Percentiles rank a stretch among this genome's conserved stretches.
These are phyloP conservation scores for Sporormia fimetaria DNA, from an alignment of 495 filamentous ascomycete species.

Conservation along the genomic window DNA sequence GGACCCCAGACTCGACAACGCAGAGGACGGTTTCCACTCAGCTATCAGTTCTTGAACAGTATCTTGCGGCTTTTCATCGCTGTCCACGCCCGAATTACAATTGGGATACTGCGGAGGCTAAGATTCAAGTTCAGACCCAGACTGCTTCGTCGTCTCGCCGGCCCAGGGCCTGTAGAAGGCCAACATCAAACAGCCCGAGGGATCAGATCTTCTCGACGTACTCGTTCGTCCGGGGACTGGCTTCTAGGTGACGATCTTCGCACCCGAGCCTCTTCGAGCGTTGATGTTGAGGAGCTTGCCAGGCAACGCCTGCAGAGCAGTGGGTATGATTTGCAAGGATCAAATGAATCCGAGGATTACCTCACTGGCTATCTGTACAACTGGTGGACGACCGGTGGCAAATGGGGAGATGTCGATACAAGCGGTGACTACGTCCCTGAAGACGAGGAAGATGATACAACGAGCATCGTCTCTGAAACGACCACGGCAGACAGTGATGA, in stretches of 20 bases:
- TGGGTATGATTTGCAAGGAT: constrained; percentile 16
- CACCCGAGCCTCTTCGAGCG: background rate
- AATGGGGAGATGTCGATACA: constrained; percentile 68
- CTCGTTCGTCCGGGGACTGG: constrained; percentile 12
- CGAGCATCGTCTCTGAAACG: constrained; percentile 61
- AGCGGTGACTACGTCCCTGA: constrained; percentile 55
- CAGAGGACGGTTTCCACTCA: constrained; percentile 60
- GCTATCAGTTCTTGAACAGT: constrained; percentile 58
- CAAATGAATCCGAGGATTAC: constrained; percentile 44
- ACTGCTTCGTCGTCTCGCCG: constrained; percentile 47
- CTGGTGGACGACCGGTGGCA: constrained; percentile 70
- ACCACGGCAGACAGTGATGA: constrained; percentile 38
- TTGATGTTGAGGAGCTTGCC: constrained; percentile 64
- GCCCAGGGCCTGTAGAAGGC: constrained; percentile 27
- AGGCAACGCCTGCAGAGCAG: constrained; percentile 38
- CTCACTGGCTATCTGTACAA: constrained; percentile 62
- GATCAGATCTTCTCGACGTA: too few species aligned
- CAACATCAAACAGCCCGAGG: too few species aligned
- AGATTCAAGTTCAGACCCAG: constrained; percentile 52
- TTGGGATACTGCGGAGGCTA: constrained; percentile 45
- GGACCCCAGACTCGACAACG: constrained; percentile 70
- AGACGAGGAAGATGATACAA: constrained; percentile 58
- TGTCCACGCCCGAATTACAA: constrained; percentile 44
- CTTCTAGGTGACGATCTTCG: constrained; percentile 8
- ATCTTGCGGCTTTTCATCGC: constrained; percentile 56